Percentiles rank a stretch among this genome's conserved stretches.
Evolutionary conservation across 768 basidiomycete genomes (phyloP).

Genomic region (Russula earlei): DNA sequence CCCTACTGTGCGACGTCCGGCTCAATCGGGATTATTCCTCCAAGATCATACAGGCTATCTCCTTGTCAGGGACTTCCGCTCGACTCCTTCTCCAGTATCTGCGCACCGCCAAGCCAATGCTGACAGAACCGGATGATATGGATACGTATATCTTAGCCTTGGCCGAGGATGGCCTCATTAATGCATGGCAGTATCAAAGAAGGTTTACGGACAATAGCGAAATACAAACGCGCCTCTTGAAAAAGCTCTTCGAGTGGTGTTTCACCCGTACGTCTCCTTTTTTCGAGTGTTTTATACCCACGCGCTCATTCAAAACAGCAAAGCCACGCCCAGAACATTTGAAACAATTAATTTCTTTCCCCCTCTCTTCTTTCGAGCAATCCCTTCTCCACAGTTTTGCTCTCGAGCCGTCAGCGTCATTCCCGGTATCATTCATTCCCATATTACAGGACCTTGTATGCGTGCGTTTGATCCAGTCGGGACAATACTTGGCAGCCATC

Average conservation of each 20-base stretch:
- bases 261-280: conserved; percentile 47
- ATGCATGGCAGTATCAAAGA: conserved; percentile 70
- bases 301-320: conserved; percentile 2
- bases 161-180: conserved; percentile 50
- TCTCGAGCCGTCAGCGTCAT: conserved; percentile 40
- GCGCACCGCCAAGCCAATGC: conserved; percentile 61
- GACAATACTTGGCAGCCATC: conserved; percentile 62
- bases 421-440: conserved; percentile 42
- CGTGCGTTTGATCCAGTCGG: conserved; percentile 64
- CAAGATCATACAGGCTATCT: conserved; percentile 64
- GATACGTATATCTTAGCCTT: conserved; percentile 62
- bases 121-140: conserved; percentile 61
- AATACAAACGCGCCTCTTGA: conserved; percentile 44
- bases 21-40: conserved; percentile 69
- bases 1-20: conserved; percentile 63
- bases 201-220: conserved; percentile 53
- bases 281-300: neutral
- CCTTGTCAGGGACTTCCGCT: conserved; percentile 35
- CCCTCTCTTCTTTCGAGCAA: conserved; percentile 60
- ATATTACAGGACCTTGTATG: conserved; percentile 71
- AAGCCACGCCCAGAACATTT: conserved; percentile 39
- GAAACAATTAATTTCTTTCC: conserved; percentile 52
- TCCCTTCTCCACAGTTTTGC: conserved; percentile 47
- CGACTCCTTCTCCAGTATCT: conserved; percentile 64
- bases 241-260: conserved; percentile 57